Percentiles rank a stretch among this genome's conserved stretches.
phyloP scores from a whole-genome alignment of 805 yeast species.

The Candida ficus region DNA sequence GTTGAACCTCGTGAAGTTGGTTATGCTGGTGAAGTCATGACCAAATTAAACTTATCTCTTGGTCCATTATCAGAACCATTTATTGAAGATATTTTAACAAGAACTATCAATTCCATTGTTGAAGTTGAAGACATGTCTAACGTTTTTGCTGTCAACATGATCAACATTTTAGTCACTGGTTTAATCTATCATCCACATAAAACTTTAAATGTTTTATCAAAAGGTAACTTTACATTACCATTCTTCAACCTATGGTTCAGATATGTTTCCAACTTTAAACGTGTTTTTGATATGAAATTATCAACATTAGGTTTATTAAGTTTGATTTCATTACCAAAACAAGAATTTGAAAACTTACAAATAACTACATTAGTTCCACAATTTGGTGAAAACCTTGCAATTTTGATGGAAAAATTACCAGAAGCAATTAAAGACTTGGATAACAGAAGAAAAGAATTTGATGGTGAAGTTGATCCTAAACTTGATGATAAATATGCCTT shows the following conservation, averaged over 20 bases:
- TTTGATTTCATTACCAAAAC: conserved; percentile 28
- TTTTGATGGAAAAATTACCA: conserved; percentile 59
- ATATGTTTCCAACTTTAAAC: conserved; percentile 44
- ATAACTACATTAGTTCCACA: conserved; percentile 37
- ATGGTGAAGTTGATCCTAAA: conserved; percentile 19
- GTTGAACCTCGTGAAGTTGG: conserved; percentile 52
- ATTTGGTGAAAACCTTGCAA: conserved; percentile 46
- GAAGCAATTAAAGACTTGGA: conserved; percentile 63
- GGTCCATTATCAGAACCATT: conserved; percentile 39
- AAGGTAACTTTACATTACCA: conserved; percentile 36
- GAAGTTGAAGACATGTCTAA: conserved; percentile 19
- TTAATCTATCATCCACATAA: conserved; percentile 54
- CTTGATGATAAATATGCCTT: conserved; percentile 25
- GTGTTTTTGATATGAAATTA: conserved; percentile 81
- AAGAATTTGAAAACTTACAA: conserved; percentile 29
- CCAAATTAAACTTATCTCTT: conserved; percentile 56
- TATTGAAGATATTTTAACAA: conserved; percentile 36
- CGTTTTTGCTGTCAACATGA: conserved; percentile 41
- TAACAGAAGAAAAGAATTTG: conserved; percentile 45
- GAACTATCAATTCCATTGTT: conserved; percentile 36
- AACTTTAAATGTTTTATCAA: conserved; percentile 47
- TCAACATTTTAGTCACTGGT: conserved; percentile 60
- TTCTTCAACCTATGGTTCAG: conserved; percentile 65
- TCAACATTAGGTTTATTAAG: conserved; percentile 63
- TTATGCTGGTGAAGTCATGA: conserved; percentile 57